Base-by-base conservation (phyloP, 2,329 filamentous ascomycete species). In the Aspergillus costaricaensis region DNA sequence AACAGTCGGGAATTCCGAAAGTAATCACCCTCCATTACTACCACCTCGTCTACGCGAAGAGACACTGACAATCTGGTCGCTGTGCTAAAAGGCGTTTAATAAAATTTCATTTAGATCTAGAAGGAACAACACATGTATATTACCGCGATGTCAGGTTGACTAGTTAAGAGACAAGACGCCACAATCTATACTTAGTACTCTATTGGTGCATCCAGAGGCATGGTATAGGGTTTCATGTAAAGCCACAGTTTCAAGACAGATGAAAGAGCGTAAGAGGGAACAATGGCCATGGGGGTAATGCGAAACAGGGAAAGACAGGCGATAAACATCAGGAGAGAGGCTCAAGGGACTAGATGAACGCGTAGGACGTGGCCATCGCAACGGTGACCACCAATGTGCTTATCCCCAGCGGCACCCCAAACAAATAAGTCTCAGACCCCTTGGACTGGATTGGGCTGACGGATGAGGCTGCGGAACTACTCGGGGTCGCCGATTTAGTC, bases 301-400 rank as follows among this genome's bases (percentile, higher is more conserved):
- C 36, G 19, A 53, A 53, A 21, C 36, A 39, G 9, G 10, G 14
- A 39, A 23, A 38, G 17, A 53, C 21, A 53, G 38, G 30, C n/a
- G 30, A 39, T 12, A 36, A 39, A 51, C 49, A 2, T 5, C 21
- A 32, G 38, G 25, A 10, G 15, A 17, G 17, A 19, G 38, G 10
- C 4, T 4, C 1, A 6, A 8, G 25, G 17, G 17, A 32, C 32
- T n/a, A 55, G 25, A 44, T 32, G 25, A 55, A 14, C 15, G 36
- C 19, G 39, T 55, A 55, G 15, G 53, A 47, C 23, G 53, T 47
- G 39, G 53, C 23, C 53, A 55, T 47, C 9, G 53, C 53, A 21
- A 36, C 53, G 10, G 53, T 44, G 10, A 55, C 53, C 23, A 47
- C 17, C 21, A 55, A 30, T 9, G 53, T 47, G 15, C 53, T 55